Base-by-base conservation (phyloP, 306 rosid genomes). In the Inga laurina region DNA sequence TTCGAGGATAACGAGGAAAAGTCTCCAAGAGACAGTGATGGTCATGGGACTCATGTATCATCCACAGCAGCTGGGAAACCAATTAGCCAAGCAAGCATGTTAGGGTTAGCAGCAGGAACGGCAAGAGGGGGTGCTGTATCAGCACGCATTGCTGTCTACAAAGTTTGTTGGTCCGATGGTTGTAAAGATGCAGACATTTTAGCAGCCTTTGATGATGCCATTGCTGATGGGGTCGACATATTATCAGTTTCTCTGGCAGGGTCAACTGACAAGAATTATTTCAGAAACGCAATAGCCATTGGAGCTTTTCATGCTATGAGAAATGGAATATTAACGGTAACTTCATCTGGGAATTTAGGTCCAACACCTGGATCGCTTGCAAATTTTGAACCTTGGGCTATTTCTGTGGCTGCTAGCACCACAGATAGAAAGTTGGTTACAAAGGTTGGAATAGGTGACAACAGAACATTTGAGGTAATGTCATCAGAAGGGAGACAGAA, bases 151-250 rank as follows among this genome's bases (percentile, higher is more conserved):
- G 92, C 92, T 6, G 81, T 84, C 34, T 92, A 90, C 65, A 92
- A 92, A 87, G 87, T 71, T 6, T 90, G 93, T 62, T 92, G 91
- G 97, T 0, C 0, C 4, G 22, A 6, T 45, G 89, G 85, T 0
- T 88, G 93, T 68, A 0, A 0, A 7, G 85, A 61, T 7, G 85
- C 83, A 10, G 87, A 86, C 59, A 80, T 87, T 22, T 88, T 91
- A 10, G 87, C 87, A 0, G 93, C 95, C 35, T 90, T 90, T 35
- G 92, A 92, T 59, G 84, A 87, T 32, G 93, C 91, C 10, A 90
- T 92, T 13, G 87, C 87, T 0, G 96, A 90, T 61, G 91, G 92
- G 1, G 92, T 92, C 9, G 90, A 92, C 46, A 76, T 90, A 18
- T 21, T 92, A 13, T 84, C 91, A 1, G 1, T 67, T 8, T 90